phyloP scores from a whole-genome alignment of 352 stramenopile species.

The Pythium chondricola region DNA sequence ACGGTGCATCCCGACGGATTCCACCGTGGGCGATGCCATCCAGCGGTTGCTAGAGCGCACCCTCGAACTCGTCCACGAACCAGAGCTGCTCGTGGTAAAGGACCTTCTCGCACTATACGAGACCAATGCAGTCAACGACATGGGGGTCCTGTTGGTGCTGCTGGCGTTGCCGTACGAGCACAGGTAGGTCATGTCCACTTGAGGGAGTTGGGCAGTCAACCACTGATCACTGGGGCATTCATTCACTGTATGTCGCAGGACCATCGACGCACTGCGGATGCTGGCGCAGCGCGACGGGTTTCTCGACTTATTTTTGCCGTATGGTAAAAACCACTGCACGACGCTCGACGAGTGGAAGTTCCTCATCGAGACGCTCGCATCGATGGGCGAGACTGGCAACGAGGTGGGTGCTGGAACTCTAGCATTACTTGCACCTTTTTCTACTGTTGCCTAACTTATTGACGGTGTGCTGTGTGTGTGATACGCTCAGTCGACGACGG shows the following conservation, averaged over 20 bases:
- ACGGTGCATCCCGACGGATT: constrained; percentile 27
- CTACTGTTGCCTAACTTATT: no score
- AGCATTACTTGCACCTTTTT: no score
- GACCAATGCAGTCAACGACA: constrained; percentile 34
- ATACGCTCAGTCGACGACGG: constrained; percentile 2
- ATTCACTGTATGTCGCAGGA: constrained; percentile 14
- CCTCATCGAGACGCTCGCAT: constrained; percentile 58
- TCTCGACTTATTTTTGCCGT: constrained; percentile 64
- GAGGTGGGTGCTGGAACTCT: constrained; percentile 24
- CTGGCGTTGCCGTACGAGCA: constrained; percentile 47
- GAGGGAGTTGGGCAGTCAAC: no score
- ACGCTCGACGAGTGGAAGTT: constrained; percentile 73
- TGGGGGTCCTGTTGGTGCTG: constrained; percentile 58
- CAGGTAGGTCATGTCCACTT: constrained; percentile 28
- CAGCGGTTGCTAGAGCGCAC: constrained; percentile 37
- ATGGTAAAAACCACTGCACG: constrained; percentile 59
- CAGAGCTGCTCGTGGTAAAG: constrained; percentile 30
- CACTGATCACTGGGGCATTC: constrained; percentile 1
- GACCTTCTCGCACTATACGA: constrained; percentile 25
- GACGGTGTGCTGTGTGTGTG: not conserved
- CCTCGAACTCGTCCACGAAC: constrained; percentile 47
- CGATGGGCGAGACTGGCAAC: constrained; percentile 25
- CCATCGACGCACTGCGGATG: constrained; percentile 54
- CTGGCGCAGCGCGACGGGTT: constrained; percentile 44
- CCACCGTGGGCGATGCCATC: constrained; percentile 18